A percentile compares a stretch with the other conserved stretches of the same genome.
Conservation (phyloP, 1,284 basidiomycete species). For the Moesziomyces sp. region DNA sequence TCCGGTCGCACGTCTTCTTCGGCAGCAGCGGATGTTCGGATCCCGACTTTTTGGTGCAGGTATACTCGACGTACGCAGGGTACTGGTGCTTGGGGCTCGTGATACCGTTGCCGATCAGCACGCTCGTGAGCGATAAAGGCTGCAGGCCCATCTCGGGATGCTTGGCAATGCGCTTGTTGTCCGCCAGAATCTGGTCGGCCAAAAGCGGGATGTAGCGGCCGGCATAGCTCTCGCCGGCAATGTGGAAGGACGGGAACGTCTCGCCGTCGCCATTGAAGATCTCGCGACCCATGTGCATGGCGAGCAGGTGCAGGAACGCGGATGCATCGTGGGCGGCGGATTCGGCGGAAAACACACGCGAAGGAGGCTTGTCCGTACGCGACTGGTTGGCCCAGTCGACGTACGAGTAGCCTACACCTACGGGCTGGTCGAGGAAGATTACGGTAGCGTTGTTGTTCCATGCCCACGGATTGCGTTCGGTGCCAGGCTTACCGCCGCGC, state of each 20-base stretch:
- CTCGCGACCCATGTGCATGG: conserved; percentile 52
- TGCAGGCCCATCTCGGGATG: conserved; percentile 57
- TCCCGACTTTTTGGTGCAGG: conserved; percentile 59
- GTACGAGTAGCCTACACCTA: conserved; percentile 65
- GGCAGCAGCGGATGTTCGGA: conserved; percentile 47
- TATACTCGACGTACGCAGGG: conserved; percentile 62
- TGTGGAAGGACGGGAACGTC: conserved; percentile 49
- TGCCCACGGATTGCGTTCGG: conserved; percentile 57
- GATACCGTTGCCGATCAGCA: conserved; percentile 67
- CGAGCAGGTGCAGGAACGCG: conserved; percentile 65
- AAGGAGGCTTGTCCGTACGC: conserved; percentile 52
- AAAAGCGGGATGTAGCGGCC: conserved; percentile 63
- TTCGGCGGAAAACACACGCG: conserved; percentile 52
- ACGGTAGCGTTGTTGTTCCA: conserved; percentile 65
- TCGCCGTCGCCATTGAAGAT: conserved; percentile 35
- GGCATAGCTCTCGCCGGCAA: conserved; percentile 65
- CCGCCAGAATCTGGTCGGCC: conserved; percentile 58
- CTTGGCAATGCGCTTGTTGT: conserved; percentile 55
- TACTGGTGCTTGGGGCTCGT: conserved; percentile 62
- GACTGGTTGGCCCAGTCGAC: conserved; percentile 62
- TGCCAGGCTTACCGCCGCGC: conserved; percentile 42
- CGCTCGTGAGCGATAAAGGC: conserved; percentile 56
- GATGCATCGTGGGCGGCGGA: conserved; percentile 61
- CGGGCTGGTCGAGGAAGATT: conserved; percentile 66
- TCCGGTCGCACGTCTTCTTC: conserved; percentile 48